These are phyloP conservation scores for Capsicum rhomboideum DNA, from an alignment of 257 asterid species.

Conservation along the genomic window DNA sequence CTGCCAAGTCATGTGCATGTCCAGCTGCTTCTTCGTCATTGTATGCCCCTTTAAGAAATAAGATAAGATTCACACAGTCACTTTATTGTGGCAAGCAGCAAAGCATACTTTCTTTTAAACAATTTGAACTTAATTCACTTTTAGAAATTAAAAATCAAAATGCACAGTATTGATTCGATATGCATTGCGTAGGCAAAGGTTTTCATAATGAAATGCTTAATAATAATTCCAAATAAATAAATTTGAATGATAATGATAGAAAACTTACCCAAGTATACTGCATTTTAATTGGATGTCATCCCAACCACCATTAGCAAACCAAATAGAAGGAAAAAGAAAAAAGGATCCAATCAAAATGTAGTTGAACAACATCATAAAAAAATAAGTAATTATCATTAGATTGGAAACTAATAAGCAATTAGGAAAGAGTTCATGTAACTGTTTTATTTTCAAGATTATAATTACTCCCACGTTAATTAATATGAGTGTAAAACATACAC, in stretches of 20 bases:
- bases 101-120: background rate
- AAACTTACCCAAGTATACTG: conserved; percentile 87
- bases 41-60: conserved; percentile 61
- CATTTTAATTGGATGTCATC: conserved; percentile 18
- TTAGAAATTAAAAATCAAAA: background rate
- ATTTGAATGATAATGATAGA: conserved; percentile 5
- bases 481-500: too few relatives aligned
- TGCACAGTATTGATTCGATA: background rate
- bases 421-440: background rate
- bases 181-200: background rate
- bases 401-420: background rate
- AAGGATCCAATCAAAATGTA: background rate
- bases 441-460: too few relatives aligned
- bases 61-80: conserved; percentile 6
- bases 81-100: background rate
- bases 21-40: conserved; percentile 91
- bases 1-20: conserved; percentile 97
- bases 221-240: background rate
- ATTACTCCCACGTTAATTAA: too few relatives aligned
- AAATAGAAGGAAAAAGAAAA: background rate
- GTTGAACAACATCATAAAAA: background rate
- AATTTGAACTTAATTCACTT: background rate
- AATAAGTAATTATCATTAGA: background rate
- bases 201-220: background rate
- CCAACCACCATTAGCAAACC: conserved; percentile 24